These are phyloP conservation scores for Trametes hirsuta DNA, from an alignment of 1,284 basidiomycete genomes.

Conservation along the genomic window DNA sequence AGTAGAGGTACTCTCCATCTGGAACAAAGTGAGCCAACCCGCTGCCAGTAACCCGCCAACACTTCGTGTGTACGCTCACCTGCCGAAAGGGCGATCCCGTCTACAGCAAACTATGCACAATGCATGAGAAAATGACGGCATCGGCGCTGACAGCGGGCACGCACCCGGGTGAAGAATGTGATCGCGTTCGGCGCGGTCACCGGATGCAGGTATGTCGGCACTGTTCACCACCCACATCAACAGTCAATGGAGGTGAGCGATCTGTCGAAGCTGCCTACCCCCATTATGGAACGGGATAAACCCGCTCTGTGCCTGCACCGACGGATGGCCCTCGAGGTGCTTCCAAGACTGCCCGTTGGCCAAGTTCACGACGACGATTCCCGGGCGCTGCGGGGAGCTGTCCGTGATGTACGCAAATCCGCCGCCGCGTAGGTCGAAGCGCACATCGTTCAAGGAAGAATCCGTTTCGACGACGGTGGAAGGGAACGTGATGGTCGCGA, in stretches of 20 bases:
- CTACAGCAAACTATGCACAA: constrained; percentile 16
- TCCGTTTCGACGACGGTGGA: constrained; percentile 29
- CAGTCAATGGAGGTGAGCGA: neutral
- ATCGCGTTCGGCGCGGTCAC: constrained; percentile 17
- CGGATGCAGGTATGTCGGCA: constrained; percentile 17
- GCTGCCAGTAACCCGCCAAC: neutral
- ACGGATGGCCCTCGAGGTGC: constrained; percentile 30
- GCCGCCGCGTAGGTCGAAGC: constrained; percentile 33
- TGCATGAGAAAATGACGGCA: neutral
- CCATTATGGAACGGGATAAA: constrained; percentile 34
- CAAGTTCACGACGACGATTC: constrained; percentile 35
- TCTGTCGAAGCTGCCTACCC: constrained; percentile 2
- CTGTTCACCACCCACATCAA: neutral
- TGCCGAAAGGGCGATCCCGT: constrained; percentile 22
- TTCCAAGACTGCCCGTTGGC: constrained; percentile 35
- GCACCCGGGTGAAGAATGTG: constrained; percentile 18
- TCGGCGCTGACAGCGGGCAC: neutral
- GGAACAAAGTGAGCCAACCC: neutral
- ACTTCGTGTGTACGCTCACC: constrained; percentile 1
- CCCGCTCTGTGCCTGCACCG: constrained; percentile 22
- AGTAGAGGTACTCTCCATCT: constrained; percentile 34
- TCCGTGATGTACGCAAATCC: constrained; percentile 38
- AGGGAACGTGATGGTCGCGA: constrained; percentile 34
- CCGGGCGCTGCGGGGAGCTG: constrained; percentile 26
- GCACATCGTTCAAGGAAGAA: constrained; percentile 36